These are phyloP conservation scores for Fusarium incarnatum DNA, from an alignment of 2,329 filamentous ascomycete species.

Conservation along the genomic window DNA sequence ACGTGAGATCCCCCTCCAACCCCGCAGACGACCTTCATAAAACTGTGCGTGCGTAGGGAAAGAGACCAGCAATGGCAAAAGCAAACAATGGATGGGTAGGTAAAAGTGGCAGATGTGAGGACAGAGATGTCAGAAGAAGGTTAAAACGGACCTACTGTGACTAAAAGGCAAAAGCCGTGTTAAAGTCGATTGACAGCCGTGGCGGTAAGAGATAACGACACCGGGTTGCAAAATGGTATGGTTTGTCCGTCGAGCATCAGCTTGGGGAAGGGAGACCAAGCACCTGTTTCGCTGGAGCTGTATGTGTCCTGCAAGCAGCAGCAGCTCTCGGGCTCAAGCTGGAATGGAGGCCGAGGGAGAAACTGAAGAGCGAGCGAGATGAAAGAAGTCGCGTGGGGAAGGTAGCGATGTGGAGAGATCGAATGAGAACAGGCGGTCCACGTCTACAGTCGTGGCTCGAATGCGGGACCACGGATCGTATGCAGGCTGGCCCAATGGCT, in stretches of 20 bases:
- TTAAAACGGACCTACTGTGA: constrained; percentile 48
- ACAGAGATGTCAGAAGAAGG: constrained; percentile 34
- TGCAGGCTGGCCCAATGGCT: constrained; percentile 54
- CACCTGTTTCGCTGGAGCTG: constrained; percentile 49
- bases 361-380: constrained; percentile 50
- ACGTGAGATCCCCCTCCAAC: constrained; percentile 45
- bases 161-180: constrained; percentile 37
- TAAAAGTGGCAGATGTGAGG: constrained; percentile 35
- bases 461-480: constrained; percentile 53
- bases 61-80: constrained; percentile 33
- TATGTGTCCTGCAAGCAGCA: constrained; percentile 51
- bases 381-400: constrained; percentile 52
- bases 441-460: constrained; percentile 56
- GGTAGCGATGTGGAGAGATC: constrained; percentile 50
- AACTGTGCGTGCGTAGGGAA: constrained; percentile 34
- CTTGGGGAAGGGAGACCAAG: constrained; percentile 41
- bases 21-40: constrained; percentile 48
- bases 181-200: constrained; percentile 41
- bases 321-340: constrained; percentile 48
- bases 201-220: constrained; percentile 48
- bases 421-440: constrained; percentile 51
- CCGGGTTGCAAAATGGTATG: constrained; percentile 46
- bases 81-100: constrained; percentile 35
- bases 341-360: constrained; percentile 48
- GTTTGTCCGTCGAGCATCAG: constrained; percentile 42